phyloP scores from a whole-genome alignment of 139 green algal species.

The Desmodesmus armatus region DNA sequence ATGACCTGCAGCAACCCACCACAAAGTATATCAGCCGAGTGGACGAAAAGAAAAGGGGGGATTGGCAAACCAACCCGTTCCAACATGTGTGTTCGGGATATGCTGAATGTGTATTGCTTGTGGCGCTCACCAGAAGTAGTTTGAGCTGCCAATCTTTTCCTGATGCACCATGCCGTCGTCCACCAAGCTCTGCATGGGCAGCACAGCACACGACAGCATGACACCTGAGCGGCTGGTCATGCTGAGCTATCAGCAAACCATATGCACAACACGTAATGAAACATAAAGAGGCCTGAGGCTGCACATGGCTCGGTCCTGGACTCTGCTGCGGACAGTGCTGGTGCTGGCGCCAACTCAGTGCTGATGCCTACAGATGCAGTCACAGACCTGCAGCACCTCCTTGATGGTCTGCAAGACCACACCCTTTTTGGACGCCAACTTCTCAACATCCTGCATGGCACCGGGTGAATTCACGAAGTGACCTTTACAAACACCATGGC shows the following conservation, averaged over 20 bases:
- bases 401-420: conserved; percentile 84
- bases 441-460: conserved; percentile 85
- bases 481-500: not conserved
- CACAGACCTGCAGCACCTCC: conserved; percentile 75
- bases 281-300: too few species aligned
- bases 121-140: conserved; percentile 79
- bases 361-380: not conserved
- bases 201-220: not conserved
- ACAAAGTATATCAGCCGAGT: not conserved
- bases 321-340: too few species aligned
- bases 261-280: too few species aligned
- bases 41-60: too few species aligned
- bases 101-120: not conserved
- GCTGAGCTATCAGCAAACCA: too few species aligned
- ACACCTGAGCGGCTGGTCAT: too few species aligned
- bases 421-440: conserved; percentile 74
- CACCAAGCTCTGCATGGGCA: conserved; percentile 69
- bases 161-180: conserved; percentile 85
- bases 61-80: not conserved
- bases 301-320: too few species aligned
- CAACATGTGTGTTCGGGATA: not conserved
- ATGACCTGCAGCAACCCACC: conserved; percentile 47
- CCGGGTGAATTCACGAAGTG: too few species aligned
- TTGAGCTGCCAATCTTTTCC: conserved; percentile 84
- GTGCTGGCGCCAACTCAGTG: not conserved